A percentile compares a stretch with the other conserved stretches of the same genome.
phyloP scores from a whole-genome alignment of 2,329 filamentous ascomycete genomes.

The Chaetomium sp. region DNA sequence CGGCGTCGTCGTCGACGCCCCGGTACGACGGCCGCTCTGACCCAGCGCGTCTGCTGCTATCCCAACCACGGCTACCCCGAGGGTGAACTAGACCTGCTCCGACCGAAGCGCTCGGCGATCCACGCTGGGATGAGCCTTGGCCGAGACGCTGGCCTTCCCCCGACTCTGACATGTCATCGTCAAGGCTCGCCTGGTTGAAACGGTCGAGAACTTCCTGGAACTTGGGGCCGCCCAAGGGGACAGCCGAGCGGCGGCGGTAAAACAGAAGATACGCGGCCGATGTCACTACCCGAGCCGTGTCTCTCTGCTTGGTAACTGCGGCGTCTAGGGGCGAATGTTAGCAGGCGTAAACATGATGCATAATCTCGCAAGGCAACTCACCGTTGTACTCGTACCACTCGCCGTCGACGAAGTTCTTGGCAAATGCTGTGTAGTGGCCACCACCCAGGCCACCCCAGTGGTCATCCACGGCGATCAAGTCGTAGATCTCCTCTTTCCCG shows the following conservation, averaged over 20 bases:
- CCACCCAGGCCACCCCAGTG: constrained; percentile 92
- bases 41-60: constrained; percentile 39
- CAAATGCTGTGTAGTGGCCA: constrained; percentile 93
- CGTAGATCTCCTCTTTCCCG: constrained; percentile 82
- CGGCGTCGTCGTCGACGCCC: constrained; percentile 25
- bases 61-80: constrained; percentile 63
- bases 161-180: constrained; percentile 53
- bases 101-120: constrained; percentile 85
- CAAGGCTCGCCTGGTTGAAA: constrained; percentile 52
- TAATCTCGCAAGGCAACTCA: constrained; percentile 49
- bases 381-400: constrained; percentile 98
- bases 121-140: constrained; percentile 80
- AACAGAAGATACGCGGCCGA: constrained; percentile 88
- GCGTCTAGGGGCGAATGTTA: constrained; percentile 65
- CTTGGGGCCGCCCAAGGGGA: constrained; percentile 75
- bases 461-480: constrained; percentile 93
- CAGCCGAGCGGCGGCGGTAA: constrained; percentile 81
- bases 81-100: constrained; percentile 75
- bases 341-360: constrained; percentile 28
- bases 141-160: constrained; percentile 88
- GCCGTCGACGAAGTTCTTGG: constrained; percentile 85
- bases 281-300: constrained; percentile 67
- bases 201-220: constrained; percentile 71
- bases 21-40: constrained; percentile 28
- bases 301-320: constrained; percentile 63